A percentile compares a stretch with the other conserved stretches of the same genome.
Conservation (phyloP, 768 basidiomycete species). For the Suillus decipiens region DNA sequence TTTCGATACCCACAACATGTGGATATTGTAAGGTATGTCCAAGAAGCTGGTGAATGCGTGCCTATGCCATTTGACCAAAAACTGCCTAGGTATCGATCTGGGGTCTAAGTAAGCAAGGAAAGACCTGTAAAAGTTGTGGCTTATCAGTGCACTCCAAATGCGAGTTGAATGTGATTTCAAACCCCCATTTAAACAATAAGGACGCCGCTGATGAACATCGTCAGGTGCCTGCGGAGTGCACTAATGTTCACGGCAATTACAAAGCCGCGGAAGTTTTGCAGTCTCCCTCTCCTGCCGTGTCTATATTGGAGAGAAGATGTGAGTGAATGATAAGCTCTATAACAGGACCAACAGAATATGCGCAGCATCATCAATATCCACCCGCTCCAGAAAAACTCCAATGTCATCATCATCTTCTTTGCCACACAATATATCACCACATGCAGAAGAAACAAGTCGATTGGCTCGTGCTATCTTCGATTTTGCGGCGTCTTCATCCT, state of each 20-base stretch:
- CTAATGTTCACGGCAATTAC: conserved; percentile 29
- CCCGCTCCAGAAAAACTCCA: conserved; percentile 30
- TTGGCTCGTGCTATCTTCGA: conserved; percentile 70
- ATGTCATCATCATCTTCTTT: conserved; percentile 66
- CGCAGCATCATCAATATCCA: conserved; percentile 10
- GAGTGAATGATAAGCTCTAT: conserved; percentile 16
- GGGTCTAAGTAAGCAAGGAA: conserved; percentile 86
- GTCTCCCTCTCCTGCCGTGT: conserved; percentile 35
- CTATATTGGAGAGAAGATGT: conserved; percentile 32
- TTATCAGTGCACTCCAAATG: conserved; percentile 83
- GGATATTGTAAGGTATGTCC: conserved; percentile 73
- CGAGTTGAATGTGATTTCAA: conserved; percentile 68
- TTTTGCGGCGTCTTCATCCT: conserved; percentile 73
- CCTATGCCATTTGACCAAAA: conserved; percentile 7
- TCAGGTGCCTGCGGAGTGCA: conserved; percentile 77
- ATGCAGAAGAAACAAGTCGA: conserved; percentile 46
- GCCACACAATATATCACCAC: conserved; percentile 38
- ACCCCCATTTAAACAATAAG: neutral
- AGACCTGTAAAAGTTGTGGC: conserved; percentile 77
- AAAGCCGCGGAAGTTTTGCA: conserved; percentile 24
- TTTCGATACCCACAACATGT: conserved; percentile 83
- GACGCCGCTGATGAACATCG: conserved; percentile 6
- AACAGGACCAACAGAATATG: neutral
- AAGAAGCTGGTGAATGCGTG: conserved; percentile 9
- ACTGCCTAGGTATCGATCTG: conserved; percentile 70